Base-by-base conservation (phyloP, 371 early-diverging fungal genomes). In the Lichtheimia hyalospora region DNA sequence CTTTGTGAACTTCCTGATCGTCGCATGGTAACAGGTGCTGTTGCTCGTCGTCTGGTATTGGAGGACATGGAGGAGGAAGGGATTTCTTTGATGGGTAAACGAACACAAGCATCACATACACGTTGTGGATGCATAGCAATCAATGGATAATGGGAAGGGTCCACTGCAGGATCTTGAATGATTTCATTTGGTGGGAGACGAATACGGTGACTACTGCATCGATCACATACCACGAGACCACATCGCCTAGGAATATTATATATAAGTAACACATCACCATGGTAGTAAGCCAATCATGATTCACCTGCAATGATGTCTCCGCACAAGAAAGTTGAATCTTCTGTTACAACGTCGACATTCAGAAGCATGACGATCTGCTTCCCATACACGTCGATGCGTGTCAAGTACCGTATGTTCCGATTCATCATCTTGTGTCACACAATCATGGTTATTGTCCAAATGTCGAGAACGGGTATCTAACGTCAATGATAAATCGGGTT, bases 221-320 rank as follows among this genome's bases (percentile, higher is more conserved):
- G 68, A 68, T 89, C 89, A 71, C 93, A 92, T 39, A 88, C 86
- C 16, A 91, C 80, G 21, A 78, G 78, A 7, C 93, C 91, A 74
- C 93, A 92, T 23, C 90, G 87, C 56, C 84, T 82, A 54, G 34
- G 50, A 3, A 68, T 23, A 6, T 49, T 51, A n/a, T 59, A 4
- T n/a, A n/a, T 64, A 57, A 5, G 54, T 18, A 23, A 49, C 52
- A 43, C 54, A 67, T 13, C 46, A 40, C 2, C 34, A 34, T 34
- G 34, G 34, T 8, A 34, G n/a, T n/a, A n/a, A n/a, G n/a, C n/a
- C n/a, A n/a, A n/a, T n/a, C n/a, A n/a, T n/a, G n/a, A n/a, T n/a
- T n/a, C n/a, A 69, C 64, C 77, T 58, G 57, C 93, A 93, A 62
- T 93, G 93, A 63, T 92, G 94, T 44, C 90, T 82, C 41, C 94